Percentiles rank a stretch among this genome's conserved stretches.
Conservation (phyloP, 129 eudicot genomes). For the Centrapalus pauciflorus region DNA sequence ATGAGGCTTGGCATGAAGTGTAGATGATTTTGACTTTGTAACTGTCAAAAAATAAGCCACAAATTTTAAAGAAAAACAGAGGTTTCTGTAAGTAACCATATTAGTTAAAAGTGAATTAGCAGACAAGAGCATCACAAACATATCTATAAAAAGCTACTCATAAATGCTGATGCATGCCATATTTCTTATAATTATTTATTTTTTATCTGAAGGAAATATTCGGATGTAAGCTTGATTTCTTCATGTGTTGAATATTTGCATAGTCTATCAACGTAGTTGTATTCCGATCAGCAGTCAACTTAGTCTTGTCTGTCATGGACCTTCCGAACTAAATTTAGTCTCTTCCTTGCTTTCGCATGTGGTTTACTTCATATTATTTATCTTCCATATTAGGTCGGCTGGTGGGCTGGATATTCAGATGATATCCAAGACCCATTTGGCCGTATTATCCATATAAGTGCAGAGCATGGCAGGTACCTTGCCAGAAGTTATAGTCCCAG, state of each 20-base stretch:
- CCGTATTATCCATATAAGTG: slow-evolving; percentile 78
- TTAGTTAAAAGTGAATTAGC: not conserved
- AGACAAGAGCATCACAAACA: no score
- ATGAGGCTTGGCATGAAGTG: not conserved
- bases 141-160: no score
- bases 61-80: not conserved
- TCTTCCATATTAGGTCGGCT: slow-evolving; percentile 69
- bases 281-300: not conserved
- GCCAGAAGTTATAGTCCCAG: slow-evolving; percentile 93
- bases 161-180: no score
- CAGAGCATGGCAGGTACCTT: slow-evolving; percentile 91
- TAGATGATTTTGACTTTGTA: not conserved
- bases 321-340: not conserved
- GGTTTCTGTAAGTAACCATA: not conserved
- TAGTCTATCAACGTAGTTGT: not conserved
- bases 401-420: slow-evolving; percentile 99
- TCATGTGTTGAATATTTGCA: not conserved
- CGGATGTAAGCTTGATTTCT: not conserved
- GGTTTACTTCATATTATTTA: not conserved
- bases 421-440: slow-evolving; percentile 82
- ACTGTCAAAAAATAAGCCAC: not conserved
- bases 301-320: not conserved
- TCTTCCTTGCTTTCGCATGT: not conserved
- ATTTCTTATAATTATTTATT: not conserved
- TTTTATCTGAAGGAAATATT: not conserved